Conservation (phyloP, 805 yeast species). For the Saccharomycopsis fodiens region DNA sequence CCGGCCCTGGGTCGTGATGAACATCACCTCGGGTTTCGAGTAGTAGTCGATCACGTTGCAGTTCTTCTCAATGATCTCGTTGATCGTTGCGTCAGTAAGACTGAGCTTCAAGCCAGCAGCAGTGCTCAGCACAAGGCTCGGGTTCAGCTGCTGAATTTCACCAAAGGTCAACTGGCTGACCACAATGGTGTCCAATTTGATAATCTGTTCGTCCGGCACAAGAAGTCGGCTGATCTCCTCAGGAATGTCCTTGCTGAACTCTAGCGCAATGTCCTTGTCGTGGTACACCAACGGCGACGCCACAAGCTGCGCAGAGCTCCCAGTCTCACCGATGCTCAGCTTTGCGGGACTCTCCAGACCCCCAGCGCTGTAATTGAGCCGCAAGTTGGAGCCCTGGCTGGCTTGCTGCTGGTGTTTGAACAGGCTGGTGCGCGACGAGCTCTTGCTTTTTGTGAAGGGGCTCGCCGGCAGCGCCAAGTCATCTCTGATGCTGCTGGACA, state of each 20-base stretch:
- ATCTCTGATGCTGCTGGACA: not conserved
- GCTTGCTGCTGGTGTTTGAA: not conserved
- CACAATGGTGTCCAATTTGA: constrained; percentile 23
- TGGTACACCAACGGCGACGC: constrained; percentile 8
- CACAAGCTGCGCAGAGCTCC: no score
- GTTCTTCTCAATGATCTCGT: constrained; percentile 27
- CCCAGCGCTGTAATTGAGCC: not conserved
- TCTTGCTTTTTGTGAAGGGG: not conserved
- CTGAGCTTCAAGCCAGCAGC: constrained; percentile 24
- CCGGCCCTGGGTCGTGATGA: constrained; percentile 29
- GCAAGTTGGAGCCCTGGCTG: not conserved
- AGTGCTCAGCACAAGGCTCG: constrained; percentile 18
- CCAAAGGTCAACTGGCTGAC: constrained; percentile 28
- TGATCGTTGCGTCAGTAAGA: constrained; percentile 27
- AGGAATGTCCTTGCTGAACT: constrained; percentile 4
- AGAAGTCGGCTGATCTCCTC: constrained; percentile 16
- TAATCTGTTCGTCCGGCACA: constrained; percentile 21
- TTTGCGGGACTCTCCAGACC: not conserved
- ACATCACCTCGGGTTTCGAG: constrained; percentile 26
- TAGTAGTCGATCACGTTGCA: constrained; percentile 21
- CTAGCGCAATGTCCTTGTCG: constrained; percentile 12
- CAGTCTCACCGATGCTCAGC: not conserved
- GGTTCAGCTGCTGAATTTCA: constrained; percentile 25
- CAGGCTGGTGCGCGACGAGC: not conserved
- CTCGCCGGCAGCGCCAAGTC: not conserved